These are phyloP conservation scores for Cryptosporidium ubiquitum DNA, from an alignment of 169 alveolate species.

Conservation along the genomic window DNA sequence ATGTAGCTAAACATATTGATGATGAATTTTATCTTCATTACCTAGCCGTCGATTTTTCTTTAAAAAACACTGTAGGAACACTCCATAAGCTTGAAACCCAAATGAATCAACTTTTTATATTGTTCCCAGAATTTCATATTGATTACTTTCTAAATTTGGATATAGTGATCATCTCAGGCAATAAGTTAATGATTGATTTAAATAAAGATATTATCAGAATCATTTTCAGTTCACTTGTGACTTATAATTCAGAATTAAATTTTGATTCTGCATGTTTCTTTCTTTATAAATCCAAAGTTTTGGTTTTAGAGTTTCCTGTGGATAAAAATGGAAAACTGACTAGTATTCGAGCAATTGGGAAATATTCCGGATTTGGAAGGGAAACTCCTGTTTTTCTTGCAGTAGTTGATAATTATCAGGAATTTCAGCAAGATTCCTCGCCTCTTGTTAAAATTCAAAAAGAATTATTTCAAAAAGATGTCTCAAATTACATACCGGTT, in stretches of 20 bases:
- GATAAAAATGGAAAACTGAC: conserved; percentile 14
- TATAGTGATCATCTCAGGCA: not conserved
- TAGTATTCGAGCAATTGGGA: conserved; percentile 4
- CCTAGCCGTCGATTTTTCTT: conserved; percentile 24
- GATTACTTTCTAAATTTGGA: conserved; percentile 41
- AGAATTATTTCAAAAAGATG: not conserved
- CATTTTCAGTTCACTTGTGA: not conserved
- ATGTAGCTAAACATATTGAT: not conserved
- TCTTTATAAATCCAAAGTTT: not conserved
- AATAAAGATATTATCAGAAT: not conserved
- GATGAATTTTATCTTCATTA: not conserved
- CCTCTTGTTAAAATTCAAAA: not conserved
- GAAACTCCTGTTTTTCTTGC: conserved; percentile 38
- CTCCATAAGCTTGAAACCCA: not conserved
- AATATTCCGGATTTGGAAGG: conserved; percentile 71
- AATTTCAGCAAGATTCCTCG: not conserved
- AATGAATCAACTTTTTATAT: conserved; percentile 25
- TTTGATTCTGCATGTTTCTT: conserved; percentile 12
- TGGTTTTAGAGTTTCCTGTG: not conserved
- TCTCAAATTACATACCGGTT: conserved; percentile 8
- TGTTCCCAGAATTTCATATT: conserved; percentile 2
- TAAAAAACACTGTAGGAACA: not conserved
- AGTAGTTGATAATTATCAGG: not conserved
- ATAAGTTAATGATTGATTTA: not conserved
- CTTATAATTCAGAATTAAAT: not conserved